phyloP scores from a whole-genome alignment of 805 yeast genomes.

The Metschnikowia continentalis region DNA sequence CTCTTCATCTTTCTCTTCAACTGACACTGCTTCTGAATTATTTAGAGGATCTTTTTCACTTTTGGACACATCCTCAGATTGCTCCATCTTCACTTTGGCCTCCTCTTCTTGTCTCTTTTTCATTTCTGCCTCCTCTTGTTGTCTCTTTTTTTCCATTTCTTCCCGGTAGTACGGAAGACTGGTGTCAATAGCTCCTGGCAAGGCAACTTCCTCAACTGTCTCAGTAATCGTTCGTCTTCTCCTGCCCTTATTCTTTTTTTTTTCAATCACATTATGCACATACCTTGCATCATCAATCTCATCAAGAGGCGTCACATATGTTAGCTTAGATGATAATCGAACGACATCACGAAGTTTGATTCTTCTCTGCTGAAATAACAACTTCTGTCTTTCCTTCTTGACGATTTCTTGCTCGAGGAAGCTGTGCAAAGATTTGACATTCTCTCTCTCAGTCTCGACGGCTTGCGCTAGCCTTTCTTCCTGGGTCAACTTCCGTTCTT shows the following conservation, averaged over 20 bases:
- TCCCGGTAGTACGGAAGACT: slow-evolving; percentile 25
- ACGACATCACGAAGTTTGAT: slow-evolving; percentile 57
- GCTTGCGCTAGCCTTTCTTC: slow-evolving; percentile 81
- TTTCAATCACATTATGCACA: slow-evolving; percentile 29
- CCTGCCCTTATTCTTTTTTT: slow-evolving; percentile 38
- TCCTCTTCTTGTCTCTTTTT: background rate
- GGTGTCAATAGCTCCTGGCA: slow-evolving; percentile 31
- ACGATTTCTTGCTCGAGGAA: slow-evolving; percentile 83
- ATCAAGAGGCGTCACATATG: slow-evolving; percentile 56
- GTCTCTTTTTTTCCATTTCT: slow-evolving; percentile 23
- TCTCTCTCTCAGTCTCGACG: slow-evolving; percentile 74
- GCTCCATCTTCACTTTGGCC: slow-evolving; percentile 1
- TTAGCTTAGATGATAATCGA: slow-evolving; percentile 46
- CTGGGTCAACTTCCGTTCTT: slow-evolving; percentile 56
- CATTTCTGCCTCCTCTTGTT: slow-evolving; percentile 19
- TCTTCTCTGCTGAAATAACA: slow-evolving; percentile 63
- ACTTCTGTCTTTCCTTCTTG: slow-evolving; percentile 73
- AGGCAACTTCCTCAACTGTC: slow-evolving; percentile 24
- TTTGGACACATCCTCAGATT: background rate
- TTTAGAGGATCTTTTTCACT: background rate
- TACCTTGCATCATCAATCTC: slow-evolving; percentile 51
- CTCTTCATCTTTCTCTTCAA: background rate
- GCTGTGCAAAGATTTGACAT: slow-evolving; percentile 64
- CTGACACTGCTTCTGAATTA: background rate
- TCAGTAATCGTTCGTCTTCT: slow-evolving; percentile 35